Evolutionary conservation across 805 yeast genomes (phyloP), one percentile per base, ranked within the genome.

Genomic region (Cyberlindnera nakhonratchasimensis): DNA sequence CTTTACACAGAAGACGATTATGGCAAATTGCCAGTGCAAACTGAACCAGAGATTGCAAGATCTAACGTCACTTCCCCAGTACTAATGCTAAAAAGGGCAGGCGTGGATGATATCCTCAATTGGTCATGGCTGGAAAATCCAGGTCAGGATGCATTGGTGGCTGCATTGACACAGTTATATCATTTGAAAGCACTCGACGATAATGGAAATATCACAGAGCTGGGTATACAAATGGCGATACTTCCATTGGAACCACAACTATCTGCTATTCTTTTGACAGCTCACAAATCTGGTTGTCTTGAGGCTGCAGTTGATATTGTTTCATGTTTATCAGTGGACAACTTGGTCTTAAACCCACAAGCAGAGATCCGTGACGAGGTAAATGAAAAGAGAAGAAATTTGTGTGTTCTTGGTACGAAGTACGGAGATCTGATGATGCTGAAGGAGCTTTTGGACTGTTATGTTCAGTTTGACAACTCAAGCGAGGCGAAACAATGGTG

Each of bases 101-200:
- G 91, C 3, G 86, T 91, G 7, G 79, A 84, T 40, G 95, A 93
- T 63, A 76, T 93, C 29, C 63, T 88, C 36, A 77, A 79, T 45
- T 93, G 97, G 90, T 71, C 86, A 17, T 93, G 99, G 98, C 70
- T 93, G 32, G 96, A 91, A 59, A 76, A 84, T 50, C 99, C 99
- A 0, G 90, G 93, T 3, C 74, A 77, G 50, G 85, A 81, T 8
- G 74, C 96, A 0, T 69, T 93, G 23, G 59, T 82, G 13, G 69
- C 88, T 37, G 95, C 96, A 0, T 69, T 93, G 42, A 78, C 80
- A 43, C 86, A 90, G 41, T 71, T 93, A 37, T 86, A 82, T 57
- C 72, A 87, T 9, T 67, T 93, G 33, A 81, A 80, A 7, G 98
- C 99, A 0, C 66, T 93, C 31, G 78, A 86, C 59, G 84, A 82